Evolutionary conservation across 176 grass and related monocot species (phyloP).

Genomic region (Olyra latifolia): DNA sequence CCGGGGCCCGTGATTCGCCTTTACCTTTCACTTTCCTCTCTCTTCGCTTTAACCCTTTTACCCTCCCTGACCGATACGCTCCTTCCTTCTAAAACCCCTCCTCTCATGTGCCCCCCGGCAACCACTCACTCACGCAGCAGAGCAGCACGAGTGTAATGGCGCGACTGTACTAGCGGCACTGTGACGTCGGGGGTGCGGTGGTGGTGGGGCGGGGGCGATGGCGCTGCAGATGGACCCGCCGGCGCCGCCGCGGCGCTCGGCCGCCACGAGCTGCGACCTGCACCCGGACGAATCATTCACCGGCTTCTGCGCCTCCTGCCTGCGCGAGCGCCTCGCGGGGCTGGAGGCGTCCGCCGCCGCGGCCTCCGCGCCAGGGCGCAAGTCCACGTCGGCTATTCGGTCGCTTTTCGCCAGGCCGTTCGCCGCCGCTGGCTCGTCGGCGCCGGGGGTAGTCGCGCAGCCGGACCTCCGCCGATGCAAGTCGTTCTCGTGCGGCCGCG

Average conservation of each 20-base stretch:
- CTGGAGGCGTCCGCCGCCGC: constrained; percentile 66
- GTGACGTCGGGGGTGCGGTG: constrained; percentile 22
- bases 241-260: constrained; percentile 49
- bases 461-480: constrained; percentile 79
- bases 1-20: constrained; percentile 58
- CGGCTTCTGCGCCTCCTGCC: constrained; percentile 87
- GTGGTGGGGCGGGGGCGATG: constrained; percentile 30
- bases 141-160: constrained; percentile 32
- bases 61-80: constrained; percentile 20
- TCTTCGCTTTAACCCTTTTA: constrained; percentile 14
- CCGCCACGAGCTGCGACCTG: constrained; percentile 74
- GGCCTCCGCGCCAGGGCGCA: constrained; percentile 54
- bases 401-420: constrained; percentile 71
- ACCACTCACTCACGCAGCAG: not conserved
- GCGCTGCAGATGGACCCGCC: constrained; percentile 55
- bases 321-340: constrained; percentile 85
- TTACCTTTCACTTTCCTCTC: constrained; percentile 61
- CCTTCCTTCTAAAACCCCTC: constrained; percentile 46
- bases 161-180: constrained; percentile 18
- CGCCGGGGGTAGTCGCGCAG: constrained; percentile 17
- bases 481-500: constrained; percentile 76
- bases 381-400: constrained; percentile 83
- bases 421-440: constrained; percentile 34
- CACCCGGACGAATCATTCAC: constrained; percentile 83
- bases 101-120: constrained; percentile 32